Conservation (phyloP, 192 early-diverging fungal species). For the Diversispora epigaea region DNA sequence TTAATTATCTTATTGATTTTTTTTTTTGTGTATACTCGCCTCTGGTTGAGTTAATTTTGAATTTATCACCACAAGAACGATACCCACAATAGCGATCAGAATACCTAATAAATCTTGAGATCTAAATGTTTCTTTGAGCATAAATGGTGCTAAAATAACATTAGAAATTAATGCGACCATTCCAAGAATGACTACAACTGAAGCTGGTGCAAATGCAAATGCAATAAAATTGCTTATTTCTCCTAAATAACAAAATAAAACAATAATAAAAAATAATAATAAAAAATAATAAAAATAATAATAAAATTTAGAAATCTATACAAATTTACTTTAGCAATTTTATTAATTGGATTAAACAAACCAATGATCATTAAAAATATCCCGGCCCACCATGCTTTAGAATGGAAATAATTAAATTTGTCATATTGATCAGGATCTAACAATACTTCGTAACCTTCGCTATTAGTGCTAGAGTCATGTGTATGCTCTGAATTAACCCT, state of each 20-base stretch:
- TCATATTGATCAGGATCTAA: no score
- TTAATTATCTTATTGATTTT: neutral
- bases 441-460: no score
- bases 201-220: slow-evolving; percentile 74
- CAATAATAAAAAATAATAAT: neutral
- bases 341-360: slow-evolving; percentile 29
- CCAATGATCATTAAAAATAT: slow-evolving; percentile 66
- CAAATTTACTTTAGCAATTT: neutral
- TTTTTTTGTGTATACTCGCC: slow-evolving; percentile 32
- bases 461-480: no score
- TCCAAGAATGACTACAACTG: slow-evolving; percentile 72
- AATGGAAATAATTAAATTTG: no score
- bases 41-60: slow-evolving; percentile 56
- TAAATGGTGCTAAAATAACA: slow-evolving; percentile 68
- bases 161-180: slow-evolving; percentile 70
- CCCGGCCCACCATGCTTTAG: slow-evolving; percentile 65
- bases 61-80: slow-evolving; percentile 60
- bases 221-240: slow-evolving; percentile 56
- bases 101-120: slow-evolving; percentile 61
- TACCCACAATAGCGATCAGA: slow-evolving; percentile 60
- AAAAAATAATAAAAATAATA: no score
- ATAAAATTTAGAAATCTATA: no score
- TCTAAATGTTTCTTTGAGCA: slow-evolving; percentile 64
- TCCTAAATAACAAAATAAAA: slow-evolving; percentile 31
- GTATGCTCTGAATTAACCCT: no score